A percentile compares a stretch with the other conserved stretches of the same genome.
Conservation (phyloP, 2,329 filamentous ascomycete species). For the Penicillium sp. region DNA sequence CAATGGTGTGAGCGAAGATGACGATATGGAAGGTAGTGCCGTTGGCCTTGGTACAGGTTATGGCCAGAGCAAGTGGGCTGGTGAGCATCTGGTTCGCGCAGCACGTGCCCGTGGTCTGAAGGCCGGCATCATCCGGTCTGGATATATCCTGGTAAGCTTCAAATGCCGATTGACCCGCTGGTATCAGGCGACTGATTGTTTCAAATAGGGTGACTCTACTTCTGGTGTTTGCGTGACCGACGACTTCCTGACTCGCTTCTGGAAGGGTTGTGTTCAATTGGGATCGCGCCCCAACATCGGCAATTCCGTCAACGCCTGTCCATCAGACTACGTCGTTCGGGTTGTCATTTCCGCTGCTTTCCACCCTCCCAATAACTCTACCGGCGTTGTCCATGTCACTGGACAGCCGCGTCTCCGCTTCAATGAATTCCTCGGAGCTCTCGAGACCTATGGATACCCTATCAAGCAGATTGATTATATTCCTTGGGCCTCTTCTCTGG, state of each 20-base stretch:
- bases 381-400: conserved; percentile 76
- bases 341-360: conserved; percentile 76
- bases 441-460: conserved; percentile 74
- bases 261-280: conserved; percentile 86
- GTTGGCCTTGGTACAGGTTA: conserved; percentile 83
- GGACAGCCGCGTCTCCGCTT: conserved; percentile 76
- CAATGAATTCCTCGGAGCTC: conserved; percentile 72
- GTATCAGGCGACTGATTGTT: neutral
- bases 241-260: conserved; percentile 84
- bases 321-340: conserved; percentile 80
- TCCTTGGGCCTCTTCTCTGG: conserved; percentile 69
- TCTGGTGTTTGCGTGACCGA: conserved; percentile 76
- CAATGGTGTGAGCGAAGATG: conserved; percentile 70
- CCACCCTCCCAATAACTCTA: conserved; percentile 59
- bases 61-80: conserved; percentile 87
- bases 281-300: conserved; percentile 71
- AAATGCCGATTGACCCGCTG: neutral
- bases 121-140: conserved; percentile 77
- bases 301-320: conserved; percentile 89
- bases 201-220: conserved; percentile 57
- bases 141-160: conserved; percentile 71
- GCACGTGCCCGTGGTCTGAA: conserved; percentile 76
- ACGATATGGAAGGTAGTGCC: conserved; percentile 76
- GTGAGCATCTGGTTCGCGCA: conserved; percentile 72
- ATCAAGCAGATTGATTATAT: conserved; percentile 69